These are phyloP conservation scores for Aspergillus piperis DNA, from an alignment of 2,329 filamentous ascomycete species.

Conservation along the genomic window DNA sequence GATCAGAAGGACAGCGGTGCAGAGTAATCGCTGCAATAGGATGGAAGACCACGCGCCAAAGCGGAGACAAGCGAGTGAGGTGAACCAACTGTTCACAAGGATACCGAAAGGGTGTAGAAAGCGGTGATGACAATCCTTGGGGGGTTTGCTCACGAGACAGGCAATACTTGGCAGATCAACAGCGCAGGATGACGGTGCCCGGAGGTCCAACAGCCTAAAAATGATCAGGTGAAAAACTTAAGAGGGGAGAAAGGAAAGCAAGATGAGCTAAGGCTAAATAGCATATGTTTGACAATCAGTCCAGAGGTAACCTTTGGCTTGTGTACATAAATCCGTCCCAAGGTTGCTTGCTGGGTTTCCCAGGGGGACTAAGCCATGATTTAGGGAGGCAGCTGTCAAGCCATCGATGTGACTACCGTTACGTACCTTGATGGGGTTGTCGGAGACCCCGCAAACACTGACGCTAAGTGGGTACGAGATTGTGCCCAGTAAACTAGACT, in stretches of 20 bases:
- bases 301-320: too few species aligned
- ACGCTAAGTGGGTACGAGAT: background rate
- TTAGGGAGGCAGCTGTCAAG: background rate
- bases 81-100: constrained; percentile 5
- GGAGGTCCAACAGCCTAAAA: constrained; percentile 15
- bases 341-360: too few species aligned
- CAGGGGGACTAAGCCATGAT: too few species aligned
- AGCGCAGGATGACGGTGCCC: constrained; percentile 24
- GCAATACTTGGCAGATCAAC: constrained; percentile 12
- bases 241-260: constrained; percentile 5
- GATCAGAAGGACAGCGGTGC: constrained; percentile 9
- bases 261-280: constrained; percentile 8
- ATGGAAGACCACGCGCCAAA: constrained; percentile 5
- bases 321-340: too few species aligned
- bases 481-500: background rate
- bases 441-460: background rate
- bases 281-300: background rate
- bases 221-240: constrained; percentile 17
- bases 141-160: constrained; percentile 24
- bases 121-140: constrained; percentile 15
- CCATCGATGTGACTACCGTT: background rate
- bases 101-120: constrained; percentile 15
- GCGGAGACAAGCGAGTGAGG: constrained; percentile 9
- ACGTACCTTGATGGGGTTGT: background rate
- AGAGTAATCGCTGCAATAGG: constrained; percentile 11